phyloP scores from a whole-genome alignment of 1,284 basidiomycete species.

The Peniophora sp. region DNA sequence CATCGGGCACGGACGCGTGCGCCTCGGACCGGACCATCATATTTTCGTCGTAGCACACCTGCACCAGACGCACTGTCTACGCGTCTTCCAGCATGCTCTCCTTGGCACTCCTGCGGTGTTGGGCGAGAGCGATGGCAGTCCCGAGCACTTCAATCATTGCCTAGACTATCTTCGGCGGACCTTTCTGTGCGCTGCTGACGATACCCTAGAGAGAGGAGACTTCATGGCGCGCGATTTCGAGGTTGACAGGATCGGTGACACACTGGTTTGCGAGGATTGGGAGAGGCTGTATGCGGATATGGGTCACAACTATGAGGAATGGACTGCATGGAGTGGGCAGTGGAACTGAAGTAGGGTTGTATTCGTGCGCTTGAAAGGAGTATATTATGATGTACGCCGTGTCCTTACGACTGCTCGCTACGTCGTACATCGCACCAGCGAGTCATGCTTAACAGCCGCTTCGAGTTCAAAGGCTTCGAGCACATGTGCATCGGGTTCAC shows the following conservation, averaged over 20 bases:
- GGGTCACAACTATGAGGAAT: slow-evolving; percentile 1
- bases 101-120: neutral
- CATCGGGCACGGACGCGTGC: slow-evolving; percentile 7
- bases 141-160: slow-evolving; percentile 24
- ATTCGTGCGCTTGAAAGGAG: too few relatives aligned
- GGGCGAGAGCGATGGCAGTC: neutral
- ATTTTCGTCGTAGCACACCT: slow-evolving; percentile 22
- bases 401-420: too few relatives aligned
- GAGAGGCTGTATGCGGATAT: slow-evolving; percentile 12
- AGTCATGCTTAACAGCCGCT: too few relatives aligned
- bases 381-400: too few relatives aligned
- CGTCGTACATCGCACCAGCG: too few relatives aligned
- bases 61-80: slow-evolving; percentile 25
- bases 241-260: slow-evolving; percentile 14
- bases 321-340: too few relatives aligned
- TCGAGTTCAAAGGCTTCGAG: too few relatives aligned
- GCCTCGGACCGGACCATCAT: slow-evolving; percentile 11
- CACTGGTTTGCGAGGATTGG: slow-evolving; percentile 23
- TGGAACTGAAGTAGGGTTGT: too few relatives aligned
- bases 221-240: slow-evolving; percentile 17
- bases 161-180: slow-evolving; percentile 27
- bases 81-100: slow-evolving; percentile 8
- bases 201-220: slow-evolving; percentile 24
- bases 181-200: slow-evolving; percentile 26
- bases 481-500: too few relatives aligned